phyloP scores from a whole-genome alignment of 306 rosid species.

The Cicer pinnatifidum region DNA sequence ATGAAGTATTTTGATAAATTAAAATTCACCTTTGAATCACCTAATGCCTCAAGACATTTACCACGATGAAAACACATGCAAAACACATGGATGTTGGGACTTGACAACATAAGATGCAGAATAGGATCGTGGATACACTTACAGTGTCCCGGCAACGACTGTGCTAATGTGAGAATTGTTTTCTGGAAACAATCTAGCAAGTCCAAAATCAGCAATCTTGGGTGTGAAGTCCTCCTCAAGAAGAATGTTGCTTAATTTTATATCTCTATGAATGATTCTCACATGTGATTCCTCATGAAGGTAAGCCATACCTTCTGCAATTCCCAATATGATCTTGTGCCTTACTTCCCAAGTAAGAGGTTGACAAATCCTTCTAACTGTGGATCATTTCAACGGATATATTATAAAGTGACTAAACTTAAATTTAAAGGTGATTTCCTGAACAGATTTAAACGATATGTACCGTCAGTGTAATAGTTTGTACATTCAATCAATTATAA shows the following conservation, averaged over 20 bases:
- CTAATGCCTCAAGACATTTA: too few relatives aligned
- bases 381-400: constrained; percentile 5
- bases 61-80: not conserved
- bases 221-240: constrained; percentile 44
- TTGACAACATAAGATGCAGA: not conserved
- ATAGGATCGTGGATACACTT: constrained; percentile 5
- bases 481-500: too few relatives aligned
- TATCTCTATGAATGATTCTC: constrained; percentile 48
- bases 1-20: too few relatives aligned
- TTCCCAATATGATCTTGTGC: constrained; percentile 41
- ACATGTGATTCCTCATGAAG: constrained; percentile 46
- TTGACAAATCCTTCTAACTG: constrained; percentile 33
- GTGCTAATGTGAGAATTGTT: constrained; percentile 47
- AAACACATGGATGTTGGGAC: not conserved
- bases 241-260: constrained; percentile 44
- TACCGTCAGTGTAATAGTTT: too few relatives aligned
- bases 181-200: constrained; percentile 46
- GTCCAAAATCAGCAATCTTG: constrained; percentile 49
- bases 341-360: constrained; percentile 42
- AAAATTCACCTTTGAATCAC: too few relatives aligned
- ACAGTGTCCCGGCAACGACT: constrained; percentile 44
- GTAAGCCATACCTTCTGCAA: constrained; percentile 44
- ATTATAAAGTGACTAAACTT: not conserved
- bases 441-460: not conserved
- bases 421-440: not conserved